Evolutionary conservation across 1,284 basidiomycete species (phyloP).

Genomic region (Ceratobasidium sp.): DNA sequence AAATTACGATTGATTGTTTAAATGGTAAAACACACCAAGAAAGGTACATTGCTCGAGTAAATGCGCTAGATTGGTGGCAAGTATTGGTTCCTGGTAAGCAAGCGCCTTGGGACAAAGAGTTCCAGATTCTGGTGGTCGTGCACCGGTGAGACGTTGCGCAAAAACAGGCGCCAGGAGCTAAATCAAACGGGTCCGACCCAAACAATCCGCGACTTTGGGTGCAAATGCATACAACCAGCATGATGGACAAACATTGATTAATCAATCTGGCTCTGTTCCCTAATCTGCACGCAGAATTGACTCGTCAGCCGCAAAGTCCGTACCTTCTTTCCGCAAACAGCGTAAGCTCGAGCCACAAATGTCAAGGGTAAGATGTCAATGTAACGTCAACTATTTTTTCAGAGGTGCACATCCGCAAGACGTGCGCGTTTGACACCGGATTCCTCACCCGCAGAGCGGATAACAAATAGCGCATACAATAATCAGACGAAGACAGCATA

Average conservation of each 20-base stretch:
- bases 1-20: constrained; percentile 18
- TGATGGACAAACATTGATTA: neutral
- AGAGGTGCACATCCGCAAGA: too few relatives aligned
- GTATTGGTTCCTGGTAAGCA: neutral
- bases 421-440: too few relatives aligned
- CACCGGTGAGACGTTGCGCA: neutral
- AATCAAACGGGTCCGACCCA: neutral
- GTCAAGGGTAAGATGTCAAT: constrained; percentile 1
- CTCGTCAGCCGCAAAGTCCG: constrained; percentile 21
- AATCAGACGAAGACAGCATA: too few relatives aligned
- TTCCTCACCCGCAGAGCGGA: too few relatives aligned
- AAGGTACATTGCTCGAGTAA: constrained; percentile 29
- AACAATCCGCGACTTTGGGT: neutral
- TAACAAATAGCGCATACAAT: neutral
- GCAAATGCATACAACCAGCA: neutral
- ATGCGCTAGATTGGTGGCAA: neutral
- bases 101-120: neutral
- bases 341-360: constrained; percentile 20
- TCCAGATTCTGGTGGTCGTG: neutral
- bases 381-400: constrained; percentile 2
- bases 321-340: neutral
- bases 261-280: neutral
- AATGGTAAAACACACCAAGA: constrained; percentile 4
- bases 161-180: constrained; percentile 14
- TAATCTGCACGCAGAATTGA: neutral